Evolutionary conservation across 768 basidiomycete species (phyloP), one percentile per base, ranked within the genome.

Genomic region (Boletus vermiculosoides): DNA sequence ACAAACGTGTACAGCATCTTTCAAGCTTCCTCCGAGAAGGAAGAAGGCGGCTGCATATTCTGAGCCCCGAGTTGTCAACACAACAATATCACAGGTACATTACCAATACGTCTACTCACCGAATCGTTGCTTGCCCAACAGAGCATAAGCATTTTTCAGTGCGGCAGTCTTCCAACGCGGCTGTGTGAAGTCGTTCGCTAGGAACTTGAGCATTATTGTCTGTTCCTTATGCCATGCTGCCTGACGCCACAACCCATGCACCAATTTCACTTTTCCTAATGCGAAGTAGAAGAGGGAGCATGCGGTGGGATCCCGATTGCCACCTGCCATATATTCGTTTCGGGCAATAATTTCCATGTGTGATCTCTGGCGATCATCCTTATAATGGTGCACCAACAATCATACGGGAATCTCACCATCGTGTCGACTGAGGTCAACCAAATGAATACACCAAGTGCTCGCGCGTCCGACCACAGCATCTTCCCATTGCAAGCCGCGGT

Each of bases 11-110:
- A 94, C 90, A 3, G 96, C 95, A 62, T 98, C 97, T 71, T 89
- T 91, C 36, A 96, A 74, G 42, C 87, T 85, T 23, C 86, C 88
- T 9, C 93, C 96, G 0, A 99, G 82, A 41, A 99, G 78, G 77
- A 99, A 99, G 75, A 99, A 99, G 1, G 94, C 95, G 0, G 94
- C 94, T n/a, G 97, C 95, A 67, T 98, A 98, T 69, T 94, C 97
- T 98, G 67, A 13, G 20, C n/a, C 20, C 9, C 54, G 18, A 23
- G 31, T 25, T 28, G 51, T 61, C 28, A 68, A 42, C 30, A 42
- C 41, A 48, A 50, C n/a, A 25, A 23, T 13, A 28, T 20, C 8
- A 44, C 31, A 31, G n/a, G 23, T 31, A 28, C 2, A 36, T 36
- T 34, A 5, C 34, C 34, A 13, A 15, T 34, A 34, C 16, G 45